Percentiles rank a stretch among this genome's conserved stretches.
Evolutionary conservation across 2,329 filamentous ascomycete species (phyloP).

Genomic region (Ceratocystis ficicola): DNA sequence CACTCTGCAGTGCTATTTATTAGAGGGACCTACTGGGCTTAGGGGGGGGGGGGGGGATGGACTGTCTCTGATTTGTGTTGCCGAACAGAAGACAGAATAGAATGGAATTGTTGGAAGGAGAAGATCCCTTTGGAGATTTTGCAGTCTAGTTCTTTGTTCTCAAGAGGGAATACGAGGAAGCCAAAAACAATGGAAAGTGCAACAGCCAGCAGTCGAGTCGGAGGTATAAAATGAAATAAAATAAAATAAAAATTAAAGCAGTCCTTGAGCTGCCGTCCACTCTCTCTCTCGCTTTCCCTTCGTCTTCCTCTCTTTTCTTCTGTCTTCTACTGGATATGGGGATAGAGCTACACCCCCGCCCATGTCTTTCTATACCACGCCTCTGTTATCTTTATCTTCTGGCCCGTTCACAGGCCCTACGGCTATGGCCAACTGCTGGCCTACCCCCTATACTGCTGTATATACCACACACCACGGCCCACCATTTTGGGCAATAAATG

Average conservation of each 20-base stretch:
- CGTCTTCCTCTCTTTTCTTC: neutral
- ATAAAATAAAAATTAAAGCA: neutral
- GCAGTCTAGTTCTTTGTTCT: neutral
- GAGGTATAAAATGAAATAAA: neutral
- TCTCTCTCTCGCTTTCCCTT: neutral
- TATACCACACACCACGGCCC: neutral
- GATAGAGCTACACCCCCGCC: too few relatives aligned
- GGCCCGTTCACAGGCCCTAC: neutral
- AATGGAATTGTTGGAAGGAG: conserved; percentile 5
- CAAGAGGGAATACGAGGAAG: neutral
- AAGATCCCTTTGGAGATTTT: neutral
- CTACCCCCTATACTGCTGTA: neutral
- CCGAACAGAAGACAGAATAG: neutral
- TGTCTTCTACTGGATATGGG: neutral
- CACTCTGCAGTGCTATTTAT: too few relatives aligned
- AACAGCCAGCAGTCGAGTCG: neutral
- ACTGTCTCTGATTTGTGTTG: neutral
- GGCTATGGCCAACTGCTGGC: neutral
- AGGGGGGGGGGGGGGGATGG: neutral
- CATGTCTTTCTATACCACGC: neutral
- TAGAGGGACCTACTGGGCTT: too few relatives aligned
- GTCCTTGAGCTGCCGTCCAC: neutral
- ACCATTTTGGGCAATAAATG: conserved; percentile 4
- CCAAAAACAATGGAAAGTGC: neutral
- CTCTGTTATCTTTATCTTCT: neutral